Conservation (phyloP, 768 basidiomycete genomes). For the Pleurotus eryngii region DNA sequence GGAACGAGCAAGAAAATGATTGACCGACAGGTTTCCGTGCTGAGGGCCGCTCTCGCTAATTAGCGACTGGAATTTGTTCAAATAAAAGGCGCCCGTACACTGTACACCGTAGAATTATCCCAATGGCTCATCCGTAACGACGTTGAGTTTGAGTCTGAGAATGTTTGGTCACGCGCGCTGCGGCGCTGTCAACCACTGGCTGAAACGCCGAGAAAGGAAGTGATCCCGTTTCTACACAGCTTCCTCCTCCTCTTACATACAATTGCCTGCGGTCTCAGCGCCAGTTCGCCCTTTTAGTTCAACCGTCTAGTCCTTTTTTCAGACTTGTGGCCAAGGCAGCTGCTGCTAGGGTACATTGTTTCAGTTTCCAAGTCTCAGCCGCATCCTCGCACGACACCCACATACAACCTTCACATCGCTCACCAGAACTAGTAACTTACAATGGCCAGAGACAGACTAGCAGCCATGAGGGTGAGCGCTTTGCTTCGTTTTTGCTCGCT, state of each 20-base stretch:
- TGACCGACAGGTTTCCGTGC: constrained; percentile 75
- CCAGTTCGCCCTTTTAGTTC: constrained; percentile 1
- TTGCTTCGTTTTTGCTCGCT: constrained; percentile 4
- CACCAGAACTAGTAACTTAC: constrained; percentile 10
- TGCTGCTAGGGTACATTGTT: no score
- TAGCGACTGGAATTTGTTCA: constrained; percentile 12
- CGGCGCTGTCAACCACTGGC: neutral
- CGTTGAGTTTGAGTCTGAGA: no score
- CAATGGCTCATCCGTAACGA: no score
- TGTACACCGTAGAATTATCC: no score
- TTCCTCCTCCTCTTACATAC: constrained; percentile 2
- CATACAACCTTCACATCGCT: neutral
- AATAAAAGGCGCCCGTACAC: neutral
- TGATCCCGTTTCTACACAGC: constrained; percentile 2
- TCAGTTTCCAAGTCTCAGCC: no score
- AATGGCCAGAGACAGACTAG: constrained; percentile 91
- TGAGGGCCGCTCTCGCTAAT: constrained; percentile 55
- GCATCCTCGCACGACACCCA: no score
- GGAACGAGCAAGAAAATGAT: constrained; percentile 87
- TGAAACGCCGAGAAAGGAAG: constrained; percentile 8
- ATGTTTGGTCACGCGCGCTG: constrained; percentile 5
- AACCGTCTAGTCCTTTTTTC: neutral
- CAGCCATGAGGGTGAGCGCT: constrained; percentile 71
- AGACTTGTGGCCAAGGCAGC: no score
- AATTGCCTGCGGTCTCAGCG: constrained; percentile 3